These are phyloP conservation scores for Hymenoscyphus fructigenus DNA, from an alignment of 2,329 filamentous ascomycete genomes.

Conservation along the genomic window DNA sequence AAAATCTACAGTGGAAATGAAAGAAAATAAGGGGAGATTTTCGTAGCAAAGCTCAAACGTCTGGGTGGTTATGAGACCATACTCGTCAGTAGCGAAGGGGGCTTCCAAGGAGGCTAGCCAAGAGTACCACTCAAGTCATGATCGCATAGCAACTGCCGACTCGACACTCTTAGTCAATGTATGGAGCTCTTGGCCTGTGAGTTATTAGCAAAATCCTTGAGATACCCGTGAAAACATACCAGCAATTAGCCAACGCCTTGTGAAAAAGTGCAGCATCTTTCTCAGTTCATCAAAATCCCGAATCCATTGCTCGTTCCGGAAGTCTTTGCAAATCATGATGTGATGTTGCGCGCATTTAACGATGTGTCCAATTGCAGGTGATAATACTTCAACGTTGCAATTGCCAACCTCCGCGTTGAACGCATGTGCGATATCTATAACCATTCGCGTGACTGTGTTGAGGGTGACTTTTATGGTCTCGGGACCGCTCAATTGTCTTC, in stretches of 20 bases:
- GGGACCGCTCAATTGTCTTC: neutral
- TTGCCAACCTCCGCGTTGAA: conserved; percentile 19
- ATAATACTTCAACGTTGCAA: conserved; percentile 17
- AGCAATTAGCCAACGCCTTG: conserved; percentile 21
- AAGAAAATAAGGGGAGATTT: too few relatives aligned
- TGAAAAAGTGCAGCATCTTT: conserved; percentile 20
- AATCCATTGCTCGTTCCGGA: conserved; percentile 20
- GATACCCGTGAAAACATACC: conserved; percentile 1
- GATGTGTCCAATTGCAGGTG: conserved; percentile 20
- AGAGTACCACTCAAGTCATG: too few relatives aligned
- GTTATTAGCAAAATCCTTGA: neutral
- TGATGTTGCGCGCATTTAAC: conserved; percentile 25
- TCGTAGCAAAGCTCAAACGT: too few relatives aligned
- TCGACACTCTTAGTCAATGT: conserved; percentile 18
- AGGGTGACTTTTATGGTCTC: conserved; percentile 20
- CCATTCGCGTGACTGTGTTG: conserved; percentile 25
- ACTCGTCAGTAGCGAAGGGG: too few relatives aligned
- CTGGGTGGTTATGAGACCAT: too few relatives aligned
- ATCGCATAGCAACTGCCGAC: conserved; percentile 16
- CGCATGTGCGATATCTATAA: conserved; percentile 25
- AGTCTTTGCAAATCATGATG: conserved; percentile 21
- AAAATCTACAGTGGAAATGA: too few relatives aligned
- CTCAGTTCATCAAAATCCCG: conserved; percentile 25
- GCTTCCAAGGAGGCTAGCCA: too few relatives aligned
- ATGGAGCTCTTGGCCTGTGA: conserved; percentile 18